phyloP scores from a whole-genome alignment of 352 stramenopile species.

The Thraustochytrium sp. region DNA sequence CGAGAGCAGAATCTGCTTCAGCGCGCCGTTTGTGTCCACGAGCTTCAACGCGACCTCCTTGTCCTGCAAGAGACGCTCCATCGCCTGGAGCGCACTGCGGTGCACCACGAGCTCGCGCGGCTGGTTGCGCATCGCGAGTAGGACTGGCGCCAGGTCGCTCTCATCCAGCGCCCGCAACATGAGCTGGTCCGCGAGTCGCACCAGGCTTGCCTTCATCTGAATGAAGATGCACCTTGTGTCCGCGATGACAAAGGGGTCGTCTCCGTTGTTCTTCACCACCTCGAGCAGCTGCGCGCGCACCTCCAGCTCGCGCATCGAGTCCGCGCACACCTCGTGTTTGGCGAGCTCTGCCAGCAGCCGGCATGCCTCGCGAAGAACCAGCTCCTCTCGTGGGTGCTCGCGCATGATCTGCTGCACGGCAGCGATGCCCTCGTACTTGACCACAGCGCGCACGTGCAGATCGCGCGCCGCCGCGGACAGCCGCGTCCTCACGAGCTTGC shows the following conservation, averaged over 20 bases:
- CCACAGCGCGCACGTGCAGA: not conserved
- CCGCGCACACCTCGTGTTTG: not conserved
- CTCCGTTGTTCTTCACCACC: not conserved
- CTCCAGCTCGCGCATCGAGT: not conserved
- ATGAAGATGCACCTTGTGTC: not conserved
- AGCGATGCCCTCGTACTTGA: not conserved
- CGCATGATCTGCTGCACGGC: not conserved
- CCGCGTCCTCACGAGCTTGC: not conserved
- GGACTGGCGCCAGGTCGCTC: not conserved
- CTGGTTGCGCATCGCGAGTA: not conserved
- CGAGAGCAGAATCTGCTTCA: constrained; percentile 16
- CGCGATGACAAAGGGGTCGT: not conserved
- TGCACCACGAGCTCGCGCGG: not conserved
- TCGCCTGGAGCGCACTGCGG: not conserved
- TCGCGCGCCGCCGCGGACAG: not conserved
- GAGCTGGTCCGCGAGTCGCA: not conserved
- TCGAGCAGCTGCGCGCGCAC: not conserved
- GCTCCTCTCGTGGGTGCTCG: not conserved
- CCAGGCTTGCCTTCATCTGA: not conserved
- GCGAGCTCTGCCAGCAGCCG: not conserved
- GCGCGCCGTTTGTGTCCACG: not conserved
- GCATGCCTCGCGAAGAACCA: not conserved
- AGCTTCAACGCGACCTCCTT: not conserved
- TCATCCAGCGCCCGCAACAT: not conserved
- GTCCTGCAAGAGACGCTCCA: not conserved